Base-by-base conservation (phyloP, 177 flowering plant species). In the Vitis hybrid region DNA sequence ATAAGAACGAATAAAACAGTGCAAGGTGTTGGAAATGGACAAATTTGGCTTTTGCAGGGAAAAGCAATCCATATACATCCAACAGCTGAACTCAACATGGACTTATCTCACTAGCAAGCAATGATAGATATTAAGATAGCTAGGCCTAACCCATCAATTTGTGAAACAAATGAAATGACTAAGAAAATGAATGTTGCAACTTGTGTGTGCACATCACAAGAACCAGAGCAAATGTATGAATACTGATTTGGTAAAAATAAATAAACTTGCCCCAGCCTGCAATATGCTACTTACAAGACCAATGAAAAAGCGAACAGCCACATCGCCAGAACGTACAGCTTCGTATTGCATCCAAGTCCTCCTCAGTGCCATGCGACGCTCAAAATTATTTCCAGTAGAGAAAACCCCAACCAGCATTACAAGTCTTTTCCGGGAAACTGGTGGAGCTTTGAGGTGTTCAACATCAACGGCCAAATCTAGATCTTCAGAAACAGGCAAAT, bases 281-380 rank as follows among this genome's bases (percentile, higher is more conserved):
- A 61, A 58, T 50, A 56, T 12, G 48, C 71, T 69, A 87, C 96
- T 91, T 84, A 94, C 98, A 74, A 92, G 90, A 62, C 97, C 98
- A 80, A 89, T 81, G 74, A 94, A 82, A 81, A 94, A 94, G 24
- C 97, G 90, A 54, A 94, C 93, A 66, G 93, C 97, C 46, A 94
- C 97, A 67, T 84, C 80, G 67, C 97, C 98, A 46, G 88, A 79
- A 12, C 91, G 89, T 63, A 94, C 88, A 77, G 83, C 88, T 63
- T 81, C 81, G 69, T 87, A 92, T 72, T 92, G 97, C 98, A 94
- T 94, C 98, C 97, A 94, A 55, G 98, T 81, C 72, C 93, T 89
- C 79, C 98, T 85, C 51, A 94, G 32, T 27, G 98, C 97, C 98
- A 94, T 92, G 48, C 97, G 81, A 49, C 97, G 89, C 79, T 89